A percentile compares a stretch with the other conserved stretches of the same genome.
Conservation (phyloP, 495 filamentous ascomycete genomes). For the Penicillium macrosclerotiorum region DNA sequence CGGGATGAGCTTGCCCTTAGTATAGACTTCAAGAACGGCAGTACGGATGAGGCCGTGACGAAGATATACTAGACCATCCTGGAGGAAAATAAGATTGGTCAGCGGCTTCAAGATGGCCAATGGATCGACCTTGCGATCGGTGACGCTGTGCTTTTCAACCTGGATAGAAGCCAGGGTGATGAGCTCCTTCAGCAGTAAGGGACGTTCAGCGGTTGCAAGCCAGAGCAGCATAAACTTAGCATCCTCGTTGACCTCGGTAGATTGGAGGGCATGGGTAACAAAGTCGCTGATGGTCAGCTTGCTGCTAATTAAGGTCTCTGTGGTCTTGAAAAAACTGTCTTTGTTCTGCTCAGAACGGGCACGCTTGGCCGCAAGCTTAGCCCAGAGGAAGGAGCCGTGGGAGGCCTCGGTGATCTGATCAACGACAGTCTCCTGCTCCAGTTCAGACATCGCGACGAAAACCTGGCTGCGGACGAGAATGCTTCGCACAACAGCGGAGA, state of each 20-base stretch:
- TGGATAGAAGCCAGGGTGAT: slow-evolving; percentile 27
- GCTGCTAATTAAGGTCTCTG: slow-evolving; percentile 22
- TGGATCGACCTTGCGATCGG: slow-evolving; percentile 21
- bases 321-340: slow-evolving; percentile 23
- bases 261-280: slow-evolving; percentile 20
- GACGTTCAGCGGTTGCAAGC: slow-evolving; percentile 34
- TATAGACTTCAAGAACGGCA: slow-evolving; percentile 28
- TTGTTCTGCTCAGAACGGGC: slow-evolving; percentile 21
- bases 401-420: slow-evolving; percentile 35
- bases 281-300: slow-evolving; percentile 30
- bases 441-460: slow-evolving; percentile 18
- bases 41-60: slow-evolving; percentile 32
- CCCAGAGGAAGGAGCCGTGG: slow-evolving; percentile 38
- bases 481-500: slow-evolving; percentile 24
- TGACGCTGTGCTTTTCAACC: slow-evolving; percentile 26
- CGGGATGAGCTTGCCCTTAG: slow-evolving; percentile 26
- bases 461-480: slow-evolving; percentile 15
- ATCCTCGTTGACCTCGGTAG: slow-evolving; percentile 25
- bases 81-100: slow-evolving; percentile 27
- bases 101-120: slow-evolving; percentile 23
- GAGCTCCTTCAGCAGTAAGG: slow-evolving; percentile 28
- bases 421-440: slow-evolving; percentile 31
- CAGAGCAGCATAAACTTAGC: slow-evolving; percentile 28
- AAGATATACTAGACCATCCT: slow-evolving; percentile 33
- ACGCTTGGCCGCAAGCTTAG: slow-evolving; percentile 34